Conservation (phyloP, 345 rosid species). For the Euphorbia peplus region DNA sequence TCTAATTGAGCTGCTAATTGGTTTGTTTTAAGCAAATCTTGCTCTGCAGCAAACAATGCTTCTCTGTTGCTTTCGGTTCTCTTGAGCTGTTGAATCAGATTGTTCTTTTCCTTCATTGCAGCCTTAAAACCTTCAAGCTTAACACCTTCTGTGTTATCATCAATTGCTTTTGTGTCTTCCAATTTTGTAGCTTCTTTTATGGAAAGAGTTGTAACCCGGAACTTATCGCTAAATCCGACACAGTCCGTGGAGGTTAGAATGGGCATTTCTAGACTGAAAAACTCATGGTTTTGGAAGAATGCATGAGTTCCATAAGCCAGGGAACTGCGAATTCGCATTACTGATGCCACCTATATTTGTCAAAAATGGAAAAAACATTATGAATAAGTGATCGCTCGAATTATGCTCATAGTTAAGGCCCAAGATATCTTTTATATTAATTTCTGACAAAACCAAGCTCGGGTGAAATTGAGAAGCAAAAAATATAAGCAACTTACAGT, state of each 20-base stretch:
- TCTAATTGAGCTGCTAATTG: slow-evolving; percentile 70
- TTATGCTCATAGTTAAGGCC: too few species aligned
- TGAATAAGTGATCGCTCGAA: too few species aligned
- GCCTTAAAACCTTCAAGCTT: slow-evolving; percentile 56
- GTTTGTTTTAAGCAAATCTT: slow-evolving; percentile 62
- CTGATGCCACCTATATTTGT: slow-evolving; percentile 61
- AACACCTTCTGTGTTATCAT: slow-evolving; percentile 35
- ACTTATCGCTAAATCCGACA: slow-evolving; percentile 59
- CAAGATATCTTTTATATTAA: too few species aligned
- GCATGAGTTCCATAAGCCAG: slow-evolving; percentile 60
- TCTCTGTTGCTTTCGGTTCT: slow-evolving; percentile 80
- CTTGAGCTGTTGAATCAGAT: slow-evolving; percentile 62
- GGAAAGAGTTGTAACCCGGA: slow-evolving; percentile 51
- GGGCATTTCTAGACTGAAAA: slow-evolving; percentile 72
- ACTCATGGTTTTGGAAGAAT: slow-evolving; percentile 66
- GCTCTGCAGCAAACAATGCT: slow-evolving; percentile 59
- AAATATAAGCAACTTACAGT: slow-evolving; percentile 38
- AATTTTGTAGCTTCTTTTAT: slow-evolving; percentile 32
- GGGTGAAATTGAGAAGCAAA: too few species aligned
- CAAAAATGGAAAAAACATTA: too few species aligned
- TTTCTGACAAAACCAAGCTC: too few species aligned
- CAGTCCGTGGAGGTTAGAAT: slow-evolving; percentile 62
- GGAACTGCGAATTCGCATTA: slow-evolving; percentile 63
- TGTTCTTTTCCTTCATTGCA: slow-evolving; percentile 60
- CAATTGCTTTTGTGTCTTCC: slow-evolving; percentile 29